These are phyloP conservation scores for Russula virescens DNA, from an alignment of 768 basidiomycete species.

Conservation along the genomic window DNA sequence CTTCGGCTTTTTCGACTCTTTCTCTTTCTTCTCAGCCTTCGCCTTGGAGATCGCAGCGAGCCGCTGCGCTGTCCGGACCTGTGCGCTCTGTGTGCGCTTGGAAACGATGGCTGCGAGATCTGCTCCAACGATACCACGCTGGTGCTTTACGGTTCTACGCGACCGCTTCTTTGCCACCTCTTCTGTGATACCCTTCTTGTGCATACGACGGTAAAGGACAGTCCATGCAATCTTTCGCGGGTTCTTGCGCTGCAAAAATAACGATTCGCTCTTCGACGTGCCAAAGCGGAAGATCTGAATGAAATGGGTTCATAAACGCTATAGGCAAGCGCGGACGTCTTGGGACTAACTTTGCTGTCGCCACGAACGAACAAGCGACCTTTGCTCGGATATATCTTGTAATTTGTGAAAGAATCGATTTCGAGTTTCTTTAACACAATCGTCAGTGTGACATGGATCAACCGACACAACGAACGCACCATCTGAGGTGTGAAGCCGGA, in stretches of 20 bases:
- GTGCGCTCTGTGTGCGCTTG: constrained; percentile 86
- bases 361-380: constrained; percentile 93
- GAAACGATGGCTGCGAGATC: constrained; percentile 89
- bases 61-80: constrained; percentile 74
- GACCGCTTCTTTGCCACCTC: constrained; percentile 99
- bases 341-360: constrained; percentile 77
- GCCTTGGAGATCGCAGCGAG: constrained; percentile 87
- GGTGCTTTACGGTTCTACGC: constrained; percentile 93
- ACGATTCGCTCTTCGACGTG: constrained; percentile 86
- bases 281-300: constrained; percentile 91
- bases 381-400: constrained; percentile 97
- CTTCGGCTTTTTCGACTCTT: constrained; percentile 87
- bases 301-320: background rate
- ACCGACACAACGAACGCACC: constrained; percentile 22
- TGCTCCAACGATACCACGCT: constrained; percentile 97
- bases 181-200: constrained; percentile 99
- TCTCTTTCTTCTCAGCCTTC: constrained; percentile 95
- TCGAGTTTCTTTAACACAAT: constrained; percentile 76
- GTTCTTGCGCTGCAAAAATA: constrained; percentile 99
- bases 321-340: background rate
- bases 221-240: constrained; percentile 99
- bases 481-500: constrained; percentile 23
- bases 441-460: constrained; percentile 23
- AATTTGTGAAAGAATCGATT: constrained; percentile 96
- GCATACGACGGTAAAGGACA: constrained; percentile 87